Evolutionary conservation across 805 yeast species (phyloP).

Genomic region (Middelhovenomyces tepae): DNA sequence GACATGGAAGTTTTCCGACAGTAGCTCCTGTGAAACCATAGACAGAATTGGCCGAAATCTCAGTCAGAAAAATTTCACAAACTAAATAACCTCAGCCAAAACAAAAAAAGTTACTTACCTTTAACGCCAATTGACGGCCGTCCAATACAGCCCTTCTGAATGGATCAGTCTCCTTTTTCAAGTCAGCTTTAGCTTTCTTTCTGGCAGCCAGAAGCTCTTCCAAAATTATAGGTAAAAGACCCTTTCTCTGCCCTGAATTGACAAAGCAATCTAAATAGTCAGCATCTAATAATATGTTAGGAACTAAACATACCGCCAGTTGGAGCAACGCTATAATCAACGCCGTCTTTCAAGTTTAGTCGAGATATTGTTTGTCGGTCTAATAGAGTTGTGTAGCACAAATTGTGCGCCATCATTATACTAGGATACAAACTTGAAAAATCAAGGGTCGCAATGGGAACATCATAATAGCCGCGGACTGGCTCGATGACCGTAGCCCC

Average conservation of each 20-base stretch:
- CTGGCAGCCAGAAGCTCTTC: slow-evolving; percentile 85
- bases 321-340: slow-evolving; percentile 81
- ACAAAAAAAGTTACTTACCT: too few species aligned
- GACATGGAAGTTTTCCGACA: slow-evolving; percentile 91
- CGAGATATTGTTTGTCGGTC: slow-evolving; percentile 60
- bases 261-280: too few species aligned
- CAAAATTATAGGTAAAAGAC: slow-evolving; percentile 85
- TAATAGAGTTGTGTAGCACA: slow-evolving; percentile 87
- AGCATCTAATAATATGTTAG: too few species aligned
- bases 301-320: slow-evolving; percentile 88
- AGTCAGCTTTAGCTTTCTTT: slow-evolving; percentile 83
- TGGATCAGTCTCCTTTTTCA: slow-evolving; percentile 90
- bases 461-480: slow-evolving; percentile 86
- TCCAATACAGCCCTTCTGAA: slow-evolving; percentile 87
- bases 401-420: slow-evolving; percentile 97
- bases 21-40: slow-evolving; percentile 99
- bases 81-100: too few species aligned
- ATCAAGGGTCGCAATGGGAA: slow-evolving; percentile 96
- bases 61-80: too few species aligned
- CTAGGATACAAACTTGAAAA: slow-evolving; percentile 96
- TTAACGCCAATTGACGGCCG: slow-evolving; percentile 94
- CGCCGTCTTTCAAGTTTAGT: slow-evolving; percentile 51
- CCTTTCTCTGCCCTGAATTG: slow-evolving; percentile 58
- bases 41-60: slow-evolving; percentile 96
- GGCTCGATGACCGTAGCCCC: slow-evolving; percentile 99